These are phyloP conservation scores for Cryptococcus hybrid DNA, from an alignment of 1,284 basidiomycete genomes.

Conservation along the genomic window DNA sequence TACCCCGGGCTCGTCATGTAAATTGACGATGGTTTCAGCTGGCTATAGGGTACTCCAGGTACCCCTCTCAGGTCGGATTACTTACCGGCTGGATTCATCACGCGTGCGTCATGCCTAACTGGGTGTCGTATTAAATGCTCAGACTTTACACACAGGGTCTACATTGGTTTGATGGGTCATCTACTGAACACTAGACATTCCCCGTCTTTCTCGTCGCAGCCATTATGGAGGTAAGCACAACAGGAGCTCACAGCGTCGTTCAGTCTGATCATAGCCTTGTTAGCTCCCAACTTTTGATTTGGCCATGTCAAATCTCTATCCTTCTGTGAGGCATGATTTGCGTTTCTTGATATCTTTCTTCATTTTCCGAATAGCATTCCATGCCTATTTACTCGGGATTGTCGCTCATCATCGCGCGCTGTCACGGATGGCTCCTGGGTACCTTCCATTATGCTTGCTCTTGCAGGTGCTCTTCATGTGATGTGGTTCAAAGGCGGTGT, in stretches of 20 bases:
- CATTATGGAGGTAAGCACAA: slow-evolving; percentile 54
- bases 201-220: slow-evolving; percentile 56
- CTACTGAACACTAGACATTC: slow-evolving; percentile 51
- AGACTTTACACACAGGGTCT: slow-evolving; percentile 38
- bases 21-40: slow-evolving; percentile 22
- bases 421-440: slow-evolving; percentile 46
- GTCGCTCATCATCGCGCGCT: slow-evolving; percentile 38
- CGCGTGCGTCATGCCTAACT: slow-evolving; percentile 24
- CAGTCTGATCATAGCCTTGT: too few relatives aligned
- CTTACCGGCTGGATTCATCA: slow-evolving; percentile 65
- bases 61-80: slow-evolving; percentile 52
- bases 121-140: background rate
- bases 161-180: slow-evolving; percentile 56
- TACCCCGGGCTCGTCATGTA: background rate
- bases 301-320: slow-evolving; percentile 55
- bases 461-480: slow-evolving; percentile 57
- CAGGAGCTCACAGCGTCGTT: too few relatives aligned
- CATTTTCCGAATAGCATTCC: slow-evolving; percentile 57
- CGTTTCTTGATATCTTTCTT: slow-evolving; percentile 60
- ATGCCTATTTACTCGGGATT: slow-evolving; percentile 53
- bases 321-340: slow-evolving; percentile 55
- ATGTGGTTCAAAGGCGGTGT: slow-evolving; percentile 60
- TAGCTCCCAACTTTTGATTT: slow-evolving; percentile 61
- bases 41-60: slow-evolving; percentile 33
- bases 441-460: slow-evolving; percentile 51